Evolutionary conservation across 306 rosid genomes (phyloP).

Genomic region (Vicia faba): DNA sequence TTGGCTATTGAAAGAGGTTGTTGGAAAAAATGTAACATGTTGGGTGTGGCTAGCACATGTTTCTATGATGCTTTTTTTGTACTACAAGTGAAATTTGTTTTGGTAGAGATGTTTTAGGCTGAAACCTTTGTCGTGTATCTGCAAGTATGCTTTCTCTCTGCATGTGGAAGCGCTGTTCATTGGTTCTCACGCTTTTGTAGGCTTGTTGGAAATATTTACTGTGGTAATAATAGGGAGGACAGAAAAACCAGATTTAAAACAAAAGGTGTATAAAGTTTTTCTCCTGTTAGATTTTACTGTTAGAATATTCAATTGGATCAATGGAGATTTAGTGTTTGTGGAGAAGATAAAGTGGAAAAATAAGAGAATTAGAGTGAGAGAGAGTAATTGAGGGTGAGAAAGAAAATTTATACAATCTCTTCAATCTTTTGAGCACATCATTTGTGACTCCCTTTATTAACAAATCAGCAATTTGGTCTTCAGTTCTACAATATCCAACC

Average conservation of each 20-base stretch:
- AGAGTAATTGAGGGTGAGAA: too few species aligned
- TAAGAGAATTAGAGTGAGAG: too few species aligned
- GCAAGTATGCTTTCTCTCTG: slow-evolving; percentile 31
- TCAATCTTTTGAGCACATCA: too few species aligned
- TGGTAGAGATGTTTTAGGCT: slow-evolving; percentile 38
- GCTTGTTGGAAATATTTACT: slow-evolving; percentile 25
- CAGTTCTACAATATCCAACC: too few species aligned
- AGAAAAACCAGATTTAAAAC: slow-evolving; percentile 7
- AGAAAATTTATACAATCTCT: too few species aligned
- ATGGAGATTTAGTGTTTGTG: too few species aligned
- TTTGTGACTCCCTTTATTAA: too few species aligned
- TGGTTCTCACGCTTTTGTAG: slow-evolving; percentile 19
- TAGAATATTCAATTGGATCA: too few species aligned
- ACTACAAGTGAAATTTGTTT: slow-evolving; percentile 34
- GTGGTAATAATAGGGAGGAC: background rate
- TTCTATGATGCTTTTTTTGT: slow-evolving; percentile 35
- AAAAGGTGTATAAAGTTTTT: background rate
- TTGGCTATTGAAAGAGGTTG: slow-evolving; percentile 27
- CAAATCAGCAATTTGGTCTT: too few species aligned
- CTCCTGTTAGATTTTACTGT: background rate
- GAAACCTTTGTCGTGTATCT: slow-evolving; percentile 29
- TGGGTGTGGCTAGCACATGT: too few species aligned
- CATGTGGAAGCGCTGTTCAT: slow-evolving; percentile 34
- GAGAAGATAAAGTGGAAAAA: too few species aligned
- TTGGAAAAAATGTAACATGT: slow-evolving; percentile 36